Evolutionary conservation across 805 yeast species (phyloP).

Genomic region (Metschnikowia lochheadii): DNA sequence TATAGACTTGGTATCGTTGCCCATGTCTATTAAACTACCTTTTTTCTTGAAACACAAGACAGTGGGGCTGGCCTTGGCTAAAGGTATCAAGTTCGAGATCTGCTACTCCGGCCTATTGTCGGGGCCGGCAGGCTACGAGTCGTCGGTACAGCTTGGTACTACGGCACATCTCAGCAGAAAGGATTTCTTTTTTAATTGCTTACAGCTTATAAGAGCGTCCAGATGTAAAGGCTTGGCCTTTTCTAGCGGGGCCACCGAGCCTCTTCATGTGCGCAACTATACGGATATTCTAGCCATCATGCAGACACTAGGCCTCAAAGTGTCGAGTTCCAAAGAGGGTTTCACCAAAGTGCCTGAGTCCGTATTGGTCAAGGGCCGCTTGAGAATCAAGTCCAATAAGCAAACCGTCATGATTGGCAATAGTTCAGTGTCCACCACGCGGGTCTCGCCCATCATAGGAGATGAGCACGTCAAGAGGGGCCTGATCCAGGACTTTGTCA

Average conservation of each 20-base stretch:
- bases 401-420: constrained; percentile 64
- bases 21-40: constrained; percentile 61
- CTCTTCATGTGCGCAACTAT: constrained; percentile 59
- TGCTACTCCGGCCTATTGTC: constrained; percentile 56
- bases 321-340: constrained; percentile 55
- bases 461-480: constrained; percentile 21
- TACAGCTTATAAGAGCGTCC: constrained; percentile 75
- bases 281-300: constrained; percentile 66
- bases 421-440: constrained; percentile 12
- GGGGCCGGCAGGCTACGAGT: constrained; percentile 29
- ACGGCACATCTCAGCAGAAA: constrained; percentile 43
- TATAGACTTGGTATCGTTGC: constrained; percentile 75
- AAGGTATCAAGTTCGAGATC: constrained; percentile 81
- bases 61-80: constrained; percentile 73
- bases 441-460: constrained; percentile 8
- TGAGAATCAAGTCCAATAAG: constrained; percentile 70
- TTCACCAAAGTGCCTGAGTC: constrained; percentile 57
- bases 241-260: constrained; percentile 65
- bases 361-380: constrained; percentile 67
- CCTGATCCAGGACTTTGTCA: constrained; percentile 19
- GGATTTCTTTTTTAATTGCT: constrained; percentile 64
- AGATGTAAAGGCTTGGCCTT: constrained; percentile 75
- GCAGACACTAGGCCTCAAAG: constrained; percentile 65
- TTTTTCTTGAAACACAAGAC: constrained; percentile 79
- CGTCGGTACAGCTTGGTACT: constrained; percentile 18